Base-by-base conservation (phyloP, 73 alveolate species). In the Symbiodinium pilosum region DNA sequence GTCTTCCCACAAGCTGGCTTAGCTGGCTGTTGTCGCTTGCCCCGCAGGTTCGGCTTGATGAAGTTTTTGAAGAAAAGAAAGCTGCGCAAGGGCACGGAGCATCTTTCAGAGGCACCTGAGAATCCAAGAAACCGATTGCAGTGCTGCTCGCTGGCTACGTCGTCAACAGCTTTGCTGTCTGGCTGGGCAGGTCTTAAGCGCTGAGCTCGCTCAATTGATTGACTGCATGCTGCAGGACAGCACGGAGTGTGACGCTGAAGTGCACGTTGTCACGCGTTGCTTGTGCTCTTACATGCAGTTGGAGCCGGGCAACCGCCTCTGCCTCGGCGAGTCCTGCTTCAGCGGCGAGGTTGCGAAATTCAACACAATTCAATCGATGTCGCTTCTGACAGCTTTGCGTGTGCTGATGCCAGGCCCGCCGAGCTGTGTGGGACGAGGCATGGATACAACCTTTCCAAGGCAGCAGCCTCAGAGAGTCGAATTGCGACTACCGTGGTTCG, bases 71-170 rank as follows among this genome's bases (percentile, higher is more conserved):
- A 64, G 87, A 88, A 88, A 30, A 47, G 95, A 24, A 88, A 88
- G 95, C 95, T 88, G 28, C 95, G 95, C 71, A 88, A 64, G 73
- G 95, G 95, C 95, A 40, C 95, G 30, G 95, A 88, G 73, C 95
- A 88, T 40, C 86, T 88, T 44, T 26, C 87, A 34, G 95, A 88
- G 95, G 95, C 86, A 3, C 36, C 59, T 47, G 59, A n/a, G n/a
- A n/a, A n/a, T n/a, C n/a, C n/a, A n/a, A n/a, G 69, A 5, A 52
- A 20, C 69, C 2, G 64, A 7, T 12, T 56, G 6, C 4, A 20
- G 34, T 56, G 5, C 73, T 56, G 73, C n/a, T 56, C 32, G 3
- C 34, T 16, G 64, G 64, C 64, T 47, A 11, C 24, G 64, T 47
- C 24, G 64, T 16, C 64, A 8, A 16, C 16, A 16, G 64, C 64